Conservation (phyloP, 345 rosid genomes). For the Salix purpurea region DNA sequence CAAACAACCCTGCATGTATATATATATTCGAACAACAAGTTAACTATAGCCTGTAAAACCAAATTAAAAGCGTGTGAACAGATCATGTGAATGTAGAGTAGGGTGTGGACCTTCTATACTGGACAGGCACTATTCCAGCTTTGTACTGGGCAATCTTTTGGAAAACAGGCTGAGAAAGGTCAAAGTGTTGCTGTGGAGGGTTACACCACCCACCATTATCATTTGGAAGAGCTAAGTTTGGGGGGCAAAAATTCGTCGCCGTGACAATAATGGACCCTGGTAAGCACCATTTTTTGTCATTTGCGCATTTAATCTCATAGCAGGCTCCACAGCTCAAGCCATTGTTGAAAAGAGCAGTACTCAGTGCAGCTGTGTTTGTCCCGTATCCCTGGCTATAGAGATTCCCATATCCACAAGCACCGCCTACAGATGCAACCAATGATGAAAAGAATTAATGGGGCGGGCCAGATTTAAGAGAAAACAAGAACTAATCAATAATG, state of each 20-base stretch:
- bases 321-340: conserved; percentile 10
- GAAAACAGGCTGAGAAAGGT: conserved; percentile 13
- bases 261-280: conserved; percentile 1
- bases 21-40: neutral
- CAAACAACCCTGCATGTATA: conserved; percentile 2
- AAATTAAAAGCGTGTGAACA: neutral
- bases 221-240: conserved; percentile 2
- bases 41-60: neutral
- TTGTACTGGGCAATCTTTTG: conserved; percentile 6
- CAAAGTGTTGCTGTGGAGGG: conserved; percentile 11
- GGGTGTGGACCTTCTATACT: conserved; percentile 6
- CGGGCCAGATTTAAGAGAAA: neutral
- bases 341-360: conserved; percentile 5
- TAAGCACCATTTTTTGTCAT: neutral
- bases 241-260: conserved; percentile 16
- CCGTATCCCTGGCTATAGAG: conserved; percentile 10
- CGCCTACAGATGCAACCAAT: neutral
- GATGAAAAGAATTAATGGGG: neutral
- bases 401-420: conserved; percentile 11
- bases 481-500: neutral
- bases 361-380: conserved; percentile 8
- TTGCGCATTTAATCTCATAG: conserved; percentile 6
- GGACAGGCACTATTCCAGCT: conserved; percentile 11
- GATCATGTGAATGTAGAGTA: neutral
- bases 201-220: conserved; percentile 13